Conservation (phyloP, 768 basidiomycete genomes). For the Russula compacta region DNA sequence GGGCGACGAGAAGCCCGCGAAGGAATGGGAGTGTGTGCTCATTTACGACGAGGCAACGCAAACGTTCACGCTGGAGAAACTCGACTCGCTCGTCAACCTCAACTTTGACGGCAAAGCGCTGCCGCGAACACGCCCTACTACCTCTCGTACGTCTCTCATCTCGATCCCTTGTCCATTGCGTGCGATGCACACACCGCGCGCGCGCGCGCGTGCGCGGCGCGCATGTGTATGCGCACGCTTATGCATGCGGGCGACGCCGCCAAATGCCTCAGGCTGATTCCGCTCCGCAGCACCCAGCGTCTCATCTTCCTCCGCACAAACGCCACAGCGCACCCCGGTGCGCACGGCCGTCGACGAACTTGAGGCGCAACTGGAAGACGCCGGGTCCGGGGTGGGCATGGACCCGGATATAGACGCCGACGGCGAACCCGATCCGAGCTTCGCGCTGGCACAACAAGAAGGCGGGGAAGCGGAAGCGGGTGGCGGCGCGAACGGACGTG, state of each 20-base stretch:
- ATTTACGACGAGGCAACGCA: slow-evolving; percentile 65
- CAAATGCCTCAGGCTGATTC: not conserved
- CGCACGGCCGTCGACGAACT: slow-evolving; percentile 20
- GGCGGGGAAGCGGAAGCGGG: not conserved
- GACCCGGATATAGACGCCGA: slow-evolving; percentile 28
- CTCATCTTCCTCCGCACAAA: not conserved
- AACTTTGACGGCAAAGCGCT: slow-evolving; percentile 2
- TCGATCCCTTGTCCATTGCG: not conserved
- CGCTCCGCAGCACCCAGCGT: not conserved
- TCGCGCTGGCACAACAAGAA: not conserved
- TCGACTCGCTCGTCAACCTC: slow-evolving; percentile 18
- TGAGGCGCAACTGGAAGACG: slow-evolving; percentile 23
- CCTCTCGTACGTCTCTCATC: slow-evolving; percentile 12
- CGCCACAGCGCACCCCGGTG: slow-evolving; percentile 1
- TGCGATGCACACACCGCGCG: too few species aligned
- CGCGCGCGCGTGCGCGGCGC: too few species aligned
- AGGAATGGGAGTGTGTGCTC: slow-evolving; percentile 67
- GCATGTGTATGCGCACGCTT: not conserved
- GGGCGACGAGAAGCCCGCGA: slow-evolving; percentile 49
- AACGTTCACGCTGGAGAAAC: slow-evolving; percentile 18
- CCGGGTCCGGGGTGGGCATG: slow-evolving; percentile 1
- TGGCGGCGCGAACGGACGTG: not conserved
- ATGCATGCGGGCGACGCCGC: not conserved
- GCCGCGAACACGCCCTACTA: slow-evolving; percentile 8
- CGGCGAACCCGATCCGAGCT: slow-evolving; percentile 21